A percentile compares a stretch with the other conserved stretches of the same genome.
Evolutionary conservation across 805 yeast genomes (phyloP).

Genomic region (Monosporozyma aquatica): DNA sequence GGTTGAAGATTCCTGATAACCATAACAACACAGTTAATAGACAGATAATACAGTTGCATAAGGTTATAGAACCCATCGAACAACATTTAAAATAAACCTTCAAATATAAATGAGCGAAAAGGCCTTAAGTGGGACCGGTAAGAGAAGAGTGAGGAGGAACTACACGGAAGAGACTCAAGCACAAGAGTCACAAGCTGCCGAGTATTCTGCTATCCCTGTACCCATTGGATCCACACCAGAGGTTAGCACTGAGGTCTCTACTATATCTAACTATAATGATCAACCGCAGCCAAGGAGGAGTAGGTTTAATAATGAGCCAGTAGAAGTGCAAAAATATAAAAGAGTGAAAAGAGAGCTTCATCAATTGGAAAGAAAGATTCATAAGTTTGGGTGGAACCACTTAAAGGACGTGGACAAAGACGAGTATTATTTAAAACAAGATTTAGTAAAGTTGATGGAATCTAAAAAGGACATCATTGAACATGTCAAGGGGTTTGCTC

Average conservation of each 20-base stretch:
- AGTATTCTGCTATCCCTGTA: too few relatives aligned
- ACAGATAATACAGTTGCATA: not conserved
- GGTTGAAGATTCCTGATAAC: not conserved
- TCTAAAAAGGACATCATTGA: constrained; percentile 8
- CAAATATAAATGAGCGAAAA: not conserved
- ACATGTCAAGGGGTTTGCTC: constrained; percentile 34
- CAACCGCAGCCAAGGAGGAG: constrained; percentile 5
- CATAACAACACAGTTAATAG: too few relatives aligned
- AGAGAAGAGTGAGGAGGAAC: constrained; percentile 2
- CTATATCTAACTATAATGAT: too few relatives aligned
- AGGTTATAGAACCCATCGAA: not conserved
- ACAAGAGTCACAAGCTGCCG: too few relatives aligned
- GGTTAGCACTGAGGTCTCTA: too few relatives aligned
- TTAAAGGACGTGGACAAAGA: constrained; percentile 40
- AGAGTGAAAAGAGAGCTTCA: constrained; percentile 40
- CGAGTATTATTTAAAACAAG: constrained; percentile 45
- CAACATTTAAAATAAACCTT: too few relatives aligned
- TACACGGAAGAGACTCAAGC: too few relatives aligned
- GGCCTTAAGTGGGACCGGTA: constrained; percentile 1
- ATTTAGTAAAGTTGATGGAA: constrained; percentile 36
- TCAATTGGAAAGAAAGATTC: constrained; percentile 41
- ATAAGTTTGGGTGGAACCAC: constrained; percentile 45
- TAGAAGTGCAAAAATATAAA: constrained; percentile 30
- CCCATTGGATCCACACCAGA: too few relatives aligned
- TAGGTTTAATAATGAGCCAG: constrained; percentile 7